Evolutionary conservation across 2,329 filamentous ascomycete genomes (phyloP), one percentile per base, ranked within the genome.

Genomic region (Colletotrichum nymphaeae): DNA sequence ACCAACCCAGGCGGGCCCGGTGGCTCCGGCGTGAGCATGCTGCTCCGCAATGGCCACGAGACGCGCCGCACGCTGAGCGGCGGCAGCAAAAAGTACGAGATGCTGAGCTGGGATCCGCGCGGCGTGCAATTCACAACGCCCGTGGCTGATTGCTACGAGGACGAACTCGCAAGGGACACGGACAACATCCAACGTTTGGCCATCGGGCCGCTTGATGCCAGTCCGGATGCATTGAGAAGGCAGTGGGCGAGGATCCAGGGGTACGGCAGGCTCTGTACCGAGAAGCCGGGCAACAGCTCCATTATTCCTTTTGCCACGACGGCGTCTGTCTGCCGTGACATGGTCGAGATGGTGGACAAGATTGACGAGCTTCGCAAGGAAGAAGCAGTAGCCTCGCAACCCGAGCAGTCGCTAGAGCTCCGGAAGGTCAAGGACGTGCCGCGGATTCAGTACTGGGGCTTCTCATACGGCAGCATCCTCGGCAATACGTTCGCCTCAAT

Each of bases 371-470:
- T 81, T 46, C 76, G 78, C 8, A 75, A 75, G 16, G 75, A 67
- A 16, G 57, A 74, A 24, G 35, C 22, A 1, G 57, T 35, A 3
- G 35, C 42, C 1, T 24, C 8, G 24, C 1, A 5, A 1, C 9
- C 14, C 16, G 59, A 72, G 32, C 35, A 57, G 26, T 42, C 56
- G n/a, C 9, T 65, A 16, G 67, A 53, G 8, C n/a, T 28, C n/a
- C 52, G 57, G 1, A 7, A 28, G 16, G 35, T 53, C 1, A 71
- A 74, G 42, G 59, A 75, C 1, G 63, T 74, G 3, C 69, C 78
- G 4, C 74, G 78, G 14, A 75, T 88, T 35, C 84, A 85, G 76
- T 89, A 88, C 75, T 84, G 86, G 80, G 87, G 88, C 0, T 84
- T 88, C 65, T 88, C 86, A 6, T 89, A 89, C 22, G 81, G 82